Evolutionary conservation across 441 rosid species (phyloP).

Genomic region (Corymbia calophylla): DNA sequence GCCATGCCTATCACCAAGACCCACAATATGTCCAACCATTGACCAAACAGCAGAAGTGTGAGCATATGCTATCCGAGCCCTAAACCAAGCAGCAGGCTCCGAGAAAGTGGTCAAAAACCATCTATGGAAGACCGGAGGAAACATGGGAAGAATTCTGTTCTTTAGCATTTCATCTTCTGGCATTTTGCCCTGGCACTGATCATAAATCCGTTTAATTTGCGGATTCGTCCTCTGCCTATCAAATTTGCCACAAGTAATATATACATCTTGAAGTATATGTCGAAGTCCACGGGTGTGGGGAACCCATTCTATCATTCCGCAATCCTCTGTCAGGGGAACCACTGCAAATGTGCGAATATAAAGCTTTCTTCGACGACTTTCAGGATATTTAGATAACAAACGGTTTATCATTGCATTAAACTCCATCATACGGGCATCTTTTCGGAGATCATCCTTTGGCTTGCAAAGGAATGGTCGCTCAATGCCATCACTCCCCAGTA

Average conservation of each 20-base stretch:
- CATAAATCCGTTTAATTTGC: constrained; percentile 83
- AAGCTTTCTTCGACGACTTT: constrained; percentile 93
- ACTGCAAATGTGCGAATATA: constrained; percentile 97
- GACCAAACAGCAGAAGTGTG: constrained; percentile 99
- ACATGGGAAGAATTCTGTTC: constrained; percentile 91
- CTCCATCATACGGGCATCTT: constrained; percentile 99
- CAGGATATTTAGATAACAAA: constrained; percentile 89
- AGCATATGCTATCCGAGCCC: constrained; percentile 96
- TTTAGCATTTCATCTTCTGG: constrained; percentile 94
- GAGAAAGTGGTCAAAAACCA: constrained; percentile 98
- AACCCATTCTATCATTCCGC: constrained; percentile 99
- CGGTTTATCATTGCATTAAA: constrained; percentile 98
- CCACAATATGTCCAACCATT: constrained; percentile 99
- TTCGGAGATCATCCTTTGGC: constrained; percentile 98
- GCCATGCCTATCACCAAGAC: constrained; percentile 97
- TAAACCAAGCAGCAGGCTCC: constrained; percentile 99
- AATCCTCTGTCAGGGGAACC: constrained; percentile 97
- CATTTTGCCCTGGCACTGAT: constrained; percentile 76
- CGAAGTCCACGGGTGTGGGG: constrained; percentile 97
- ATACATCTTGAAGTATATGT: constrained; percentile 92
- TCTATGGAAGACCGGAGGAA: constrained; percentile 94
- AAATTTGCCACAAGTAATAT: constrained; percentile 74
- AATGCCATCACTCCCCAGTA: constrained; percentile 93
- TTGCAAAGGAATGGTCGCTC: constrained; percentile 98
- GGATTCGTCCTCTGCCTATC: constrained; percentile 96